These are phyloP conservation scores for Plasmodium fragile DNA, from an alignment of 169 alveolate species.

Conservation along the genomic window DNA sequence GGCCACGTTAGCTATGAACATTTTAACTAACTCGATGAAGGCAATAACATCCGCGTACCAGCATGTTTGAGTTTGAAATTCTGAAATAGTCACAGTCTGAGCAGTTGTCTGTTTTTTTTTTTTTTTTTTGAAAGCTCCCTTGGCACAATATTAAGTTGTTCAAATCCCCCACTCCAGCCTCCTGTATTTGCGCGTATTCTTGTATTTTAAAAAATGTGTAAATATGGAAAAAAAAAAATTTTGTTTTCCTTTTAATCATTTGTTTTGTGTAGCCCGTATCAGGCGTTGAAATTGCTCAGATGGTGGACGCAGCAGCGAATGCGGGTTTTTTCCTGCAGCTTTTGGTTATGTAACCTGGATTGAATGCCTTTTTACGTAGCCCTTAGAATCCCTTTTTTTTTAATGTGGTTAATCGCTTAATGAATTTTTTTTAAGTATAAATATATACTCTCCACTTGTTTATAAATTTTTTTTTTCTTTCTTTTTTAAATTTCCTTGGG, in stretches of 20 bases:
- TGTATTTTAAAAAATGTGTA: not conserved
- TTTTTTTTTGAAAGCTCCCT: not conserved
- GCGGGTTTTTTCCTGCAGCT: not conserved
- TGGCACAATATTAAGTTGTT: not conserved
- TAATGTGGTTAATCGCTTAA: not conserved
- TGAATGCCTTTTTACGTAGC: not conserved
- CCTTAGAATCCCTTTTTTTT: not conserved
- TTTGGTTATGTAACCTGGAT: not conserved
- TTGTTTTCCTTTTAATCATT: not conserved
- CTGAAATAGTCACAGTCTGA: not conserved
- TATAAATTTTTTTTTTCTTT: not conserved
- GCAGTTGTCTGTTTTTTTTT: conserved; percentile 1
- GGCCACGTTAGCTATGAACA: conserved; percentile 50
- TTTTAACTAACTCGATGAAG: conserved; percentile 39
- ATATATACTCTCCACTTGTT: not conserved
- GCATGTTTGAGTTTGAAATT: not conserved
- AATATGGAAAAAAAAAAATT: not conserved
- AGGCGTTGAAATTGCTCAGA: not conserved
- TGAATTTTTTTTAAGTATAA: not conserved
- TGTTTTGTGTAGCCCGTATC: not conserved
- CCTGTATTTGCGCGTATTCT: not conserved
- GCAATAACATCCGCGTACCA: conserved; percentile 18
- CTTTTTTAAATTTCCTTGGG: not conserved
- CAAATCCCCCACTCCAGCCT: no score
- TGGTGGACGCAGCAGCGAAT: not conserved